These are phyloP conservation scores for Mycothermus thermophilus DNA, from an alignment of 495 filamentous ascomycete species.

Conservation along the genomic window DNA sequence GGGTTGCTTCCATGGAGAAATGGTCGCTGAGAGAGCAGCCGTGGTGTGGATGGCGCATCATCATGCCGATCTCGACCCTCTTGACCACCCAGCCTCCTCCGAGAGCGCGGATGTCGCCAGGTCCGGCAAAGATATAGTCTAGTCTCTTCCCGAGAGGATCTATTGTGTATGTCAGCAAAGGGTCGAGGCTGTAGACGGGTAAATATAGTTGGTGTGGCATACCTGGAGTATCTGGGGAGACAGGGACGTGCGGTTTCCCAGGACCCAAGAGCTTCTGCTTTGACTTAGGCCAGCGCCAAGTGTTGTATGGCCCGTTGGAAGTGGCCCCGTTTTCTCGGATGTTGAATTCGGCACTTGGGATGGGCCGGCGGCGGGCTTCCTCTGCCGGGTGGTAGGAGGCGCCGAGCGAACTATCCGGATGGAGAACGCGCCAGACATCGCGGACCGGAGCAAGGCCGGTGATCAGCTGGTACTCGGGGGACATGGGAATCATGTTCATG, in stretches of 20 bases:
- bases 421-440: conserved; percentile 68
- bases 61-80: conserved; percentile 62
- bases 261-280: conserved; percentile 42
- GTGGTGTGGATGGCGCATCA: conserved; percentile 63
- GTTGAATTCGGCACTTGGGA: conserved; percentile 63
- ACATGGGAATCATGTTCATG: conserved; percentile 87
- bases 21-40: conserved; percentile 84
- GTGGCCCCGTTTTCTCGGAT: conserved; percentile 69
- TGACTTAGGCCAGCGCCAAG: conserved; percentile 75
- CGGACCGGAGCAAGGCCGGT: conserved; percentile 62
- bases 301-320: conserved; percentile 75
- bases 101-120: conserved; percentile 14
- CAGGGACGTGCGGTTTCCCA: conserved; percentile 31
- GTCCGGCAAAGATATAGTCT: conserved; percentile 76
- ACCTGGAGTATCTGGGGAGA: conserved; percentile 37
- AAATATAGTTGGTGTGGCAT: neutral
- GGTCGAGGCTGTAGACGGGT: neutral
- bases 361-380: conserved; percentile 34
- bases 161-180: neutral
- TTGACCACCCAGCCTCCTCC: conserved; percentile 51
- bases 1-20: conserved; percentile 65
- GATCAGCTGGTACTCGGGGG: conserved; percentile 75
- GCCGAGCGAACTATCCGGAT: conserved; percentile 68
- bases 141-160: conserved; percentile 71
- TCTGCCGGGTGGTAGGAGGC: conserved; percentile 52